phyloP scores from a whole-genome alignment of 2,329 filamentous ascomycete species.

The Purpureocillium takamizusanense region DNA sequence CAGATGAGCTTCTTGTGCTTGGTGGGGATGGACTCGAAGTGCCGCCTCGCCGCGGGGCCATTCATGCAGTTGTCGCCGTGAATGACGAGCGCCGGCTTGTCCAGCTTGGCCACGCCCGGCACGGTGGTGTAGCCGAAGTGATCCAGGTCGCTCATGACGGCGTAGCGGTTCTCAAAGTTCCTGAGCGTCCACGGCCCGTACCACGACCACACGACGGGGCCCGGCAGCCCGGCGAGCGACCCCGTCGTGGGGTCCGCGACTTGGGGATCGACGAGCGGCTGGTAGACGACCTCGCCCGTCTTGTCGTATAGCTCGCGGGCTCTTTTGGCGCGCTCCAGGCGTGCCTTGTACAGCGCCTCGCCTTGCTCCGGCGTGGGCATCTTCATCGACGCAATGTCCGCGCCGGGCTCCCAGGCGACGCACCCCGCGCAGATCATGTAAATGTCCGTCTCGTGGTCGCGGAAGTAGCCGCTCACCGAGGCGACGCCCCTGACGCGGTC shows the following conservation, averaged over 20 bases:
- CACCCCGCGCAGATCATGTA: conserved; percentile 20
- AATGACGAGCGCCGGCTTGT: conserved; percentile 18
- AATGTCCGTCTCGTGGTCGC: conserved; percentile 18
- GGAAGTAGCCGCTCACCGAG: conserved; percentile 16
- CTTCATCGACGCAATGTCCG: conserved; percentile 14
- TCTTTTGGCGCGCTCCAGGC: conserved; percentile 14
- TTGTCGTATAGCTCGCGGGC: conserved; percentile 16
- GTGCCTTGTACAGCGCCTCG: conserved; percentile 15
- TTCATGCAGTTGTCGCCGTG: conserved; percentile 22
- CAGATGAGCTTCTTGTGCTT: conserved; percentile 18
- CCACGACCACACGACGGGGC: conserved; percentile 19
- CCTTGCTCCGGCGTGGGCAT: conserved; percentile 18
- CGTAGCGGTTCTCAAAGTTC: conserved; percentile 19
- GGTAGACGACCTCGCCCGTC: conserved; percentile 18
- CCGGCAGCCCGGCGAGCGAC: conserved; percentile 16
- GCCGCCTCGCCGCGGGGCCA: conserved; percentile 15
- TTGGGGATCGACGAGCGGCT: conserved; percentile 15
- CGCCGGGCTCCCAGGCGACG: conserved; percentile 14
- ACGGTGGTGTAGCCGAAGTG: conserved; percentile 19
- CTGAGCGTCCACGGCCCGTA: conserved; percentile 20
- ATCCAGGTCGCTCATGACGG: conserved; percentile 20
- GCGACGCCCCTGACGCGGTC: conserved; percentile 11
- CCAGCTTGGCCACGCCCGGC: conserved; percentile 16
- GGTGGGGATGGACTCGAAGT: conserved; percentile 15
- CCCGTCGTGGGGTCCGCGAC: conserved; percentile 12